These are phyloP conservation scores for Elaeis guineensis DNA, from an alignment of 176 grass and related monocot genomes.

Conservation along the genomic window DNA sequence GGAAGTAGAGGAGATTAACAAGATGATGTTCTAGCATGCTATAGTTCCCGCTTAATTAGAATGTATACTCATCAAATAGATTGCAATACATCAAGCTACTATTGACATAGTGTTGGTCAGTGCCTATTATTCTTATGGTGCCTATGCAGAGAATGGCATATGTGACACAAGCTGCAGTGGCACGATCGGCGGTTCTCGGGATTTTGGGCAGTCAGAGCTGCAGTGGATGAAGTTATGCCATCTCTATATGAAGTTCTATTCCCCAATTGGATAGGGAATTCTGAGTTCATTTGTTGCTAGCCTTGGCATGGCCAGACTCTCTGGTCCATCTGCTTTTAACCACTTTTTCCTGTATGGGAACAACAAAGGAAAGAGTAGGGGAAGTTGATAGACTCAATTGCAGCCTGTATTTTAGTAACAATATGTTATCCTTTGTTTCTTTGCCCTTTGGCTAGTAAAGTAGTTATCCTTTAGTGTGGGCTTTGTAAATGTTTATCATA, in stretches of 20 bases:
- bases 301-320: constrained; percentile 32
- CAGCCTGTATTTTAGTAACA: not conserved
- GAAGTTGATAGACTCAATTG: constrained; percentile 3
- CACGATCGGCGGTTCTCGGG: constrained; percentile 42
- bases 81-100: too few species aligned
- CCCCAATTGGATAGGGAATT: constrained; percentile 36
- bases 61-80: too few species aligned
- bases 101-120: too few species aligned
- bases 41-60: too few species aligned
- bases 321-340: constrained; percentile 75
- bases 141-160: constrained; percentile 58
- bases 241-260: constrained; percentile 66
- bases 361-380: constrained; percentile 19
- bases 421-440: too few species aligned
- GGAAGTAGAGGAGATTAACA: too few species aligned
- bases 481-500: too few species aligned
- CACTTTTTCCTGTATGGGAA: constrained; percentile 61
- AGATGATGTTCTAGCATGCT: too few species aligned
- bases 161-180: constrained; percentile 36
- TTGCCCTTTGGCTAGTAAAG: too few species aligned
- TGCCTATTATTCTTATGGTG: too few species aligned
- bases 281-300: constrained; percentile 41
- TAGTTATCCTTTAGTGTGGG: too few species aligned
- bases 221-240: constrained; percentile 95
- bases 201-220: constrained; percentile 61